Conservation (phyloP, 495 filamentous ascomycete species). For the Talaromyces adpressus region DNA sequence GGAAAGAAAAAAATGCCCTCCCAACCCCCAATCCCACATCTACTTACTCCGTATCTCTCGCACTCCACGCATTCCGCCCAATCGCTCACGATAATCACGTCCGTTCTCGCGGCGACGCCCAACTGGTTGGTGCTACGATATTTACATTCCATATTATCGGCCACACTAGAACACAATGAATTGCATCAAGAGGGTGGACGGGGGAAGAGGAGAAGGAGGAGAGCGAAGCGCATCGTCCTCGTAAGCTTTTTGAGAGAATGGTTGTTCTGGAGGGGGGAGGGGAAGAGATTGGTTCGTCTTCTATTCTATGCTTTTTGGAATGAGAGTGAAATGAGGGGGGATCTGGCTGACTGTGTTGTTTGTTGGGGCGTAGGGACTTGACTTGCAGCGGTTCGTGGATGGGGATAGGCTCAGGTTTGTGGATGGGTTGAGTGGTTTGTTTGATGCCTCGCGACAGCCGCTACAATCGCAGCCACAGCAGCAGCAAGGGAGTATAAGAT, state of each 20-base stretch:
- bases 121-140: conserved; percentile 70
- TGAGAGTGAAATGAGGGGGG: not conserved
- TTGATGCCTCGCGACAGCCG: conserved; percentile 16
- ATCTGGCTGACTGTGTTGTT: not conserved
- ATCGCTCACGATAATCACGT: conserved; percentile 67
- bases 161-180: conserved; percentile 7
- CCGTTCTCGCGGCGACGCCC: conserved; percentile 60
- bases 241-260: conserved; percentile 73
- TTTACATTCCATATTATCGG: conserved; percentile 48
- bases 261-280: conserved; percentile 66
- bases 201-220: not conserved
- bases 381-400: conserved; percentile 53
- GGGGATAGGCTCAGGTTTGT: conserved; percentile 60
- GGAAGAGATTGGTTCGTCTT: conserved; percentile 46
- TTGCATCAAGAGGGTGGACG: not conserved
- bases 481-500: not conserved
- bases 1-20: conserved; percentile 30
- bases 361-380: conserved; percentile 46
- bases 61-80: conserved; percentile 3
- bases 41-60: conserved; percentile 59
- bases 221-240: conserved; percentile 53
- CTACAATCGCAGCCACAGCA: not conserved
- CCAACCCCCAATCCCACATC: conserved; percentile 53
- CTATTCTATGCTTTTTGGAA: not conserved
- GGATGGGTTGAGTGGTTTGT: conserved; percentile 63